Evolutionary conservation across 2,329 filamentous ascomycete genomes (phyloP).

Genomic region (Cladosporium austrohemisphaericum): DNA sequence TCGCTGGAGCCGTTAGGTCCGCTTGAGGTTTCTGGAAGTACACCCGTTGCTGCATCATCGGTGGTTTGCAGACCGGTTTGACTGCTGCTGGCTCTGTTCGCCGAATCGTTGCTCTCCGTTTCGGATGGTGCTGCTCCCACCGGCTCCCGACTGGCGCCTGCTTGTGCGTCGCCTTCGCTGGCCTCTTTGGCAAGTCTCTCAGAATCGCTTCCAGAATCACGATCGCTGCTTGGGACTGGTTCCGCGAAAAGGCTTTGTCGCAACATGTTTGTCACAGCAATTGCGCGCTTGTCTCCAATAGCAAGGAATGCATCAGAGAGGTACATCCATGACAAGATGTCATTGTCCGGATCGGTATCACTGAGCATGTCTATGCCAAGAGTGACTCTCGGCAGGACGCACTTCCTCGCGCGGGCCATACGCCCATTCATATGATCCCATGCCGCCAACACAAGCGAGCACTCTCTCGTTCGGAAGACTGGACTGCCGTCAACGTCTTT

Average conservation of each 20-base stretch:
- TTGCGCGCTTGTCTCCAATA: not conserved
- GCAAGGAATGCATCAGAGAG: not conserved
- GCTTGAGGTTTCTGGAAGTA: not conserved
- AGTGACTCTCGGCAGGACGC: not conserved
- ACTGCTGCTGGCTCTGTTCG: not conserved
- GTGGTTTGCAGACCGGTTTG: not conserved
- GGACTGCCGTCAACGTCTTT: not conserved
- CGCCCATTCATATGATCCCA: not conserved
- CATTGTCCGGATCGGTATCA: not conserved
- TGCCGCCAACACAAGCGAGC: not conserved
- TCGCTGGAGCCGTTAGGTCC: not conserved
- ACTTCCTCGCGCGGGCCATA: not conserved
- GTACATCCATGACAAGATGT: not conserved
- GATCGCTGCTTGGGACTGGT: not conserved
- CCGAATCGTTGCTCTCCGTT: not conserved
- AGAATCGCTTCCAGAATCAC: not conserved
- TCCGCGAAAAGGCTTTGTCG: not conserved
- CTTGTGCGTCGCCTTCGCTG: not conserved
- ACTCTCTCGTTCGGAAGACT: not conserved
- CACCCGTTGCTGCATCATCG: not conserved
- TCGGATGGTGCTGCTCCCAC: not conserved
- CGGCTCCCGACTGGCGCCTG: not conserved
- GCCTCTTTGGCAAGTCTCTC: not conserved
- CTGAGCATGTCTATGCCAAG: not conserved
- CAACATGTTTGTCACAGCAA: not conserved